Evolutionary conservation across 306 rosid species (phyloP), one percentile per base, ranked within the genome.

Genomic region (Heteromeles arbutifolia): DNA sequence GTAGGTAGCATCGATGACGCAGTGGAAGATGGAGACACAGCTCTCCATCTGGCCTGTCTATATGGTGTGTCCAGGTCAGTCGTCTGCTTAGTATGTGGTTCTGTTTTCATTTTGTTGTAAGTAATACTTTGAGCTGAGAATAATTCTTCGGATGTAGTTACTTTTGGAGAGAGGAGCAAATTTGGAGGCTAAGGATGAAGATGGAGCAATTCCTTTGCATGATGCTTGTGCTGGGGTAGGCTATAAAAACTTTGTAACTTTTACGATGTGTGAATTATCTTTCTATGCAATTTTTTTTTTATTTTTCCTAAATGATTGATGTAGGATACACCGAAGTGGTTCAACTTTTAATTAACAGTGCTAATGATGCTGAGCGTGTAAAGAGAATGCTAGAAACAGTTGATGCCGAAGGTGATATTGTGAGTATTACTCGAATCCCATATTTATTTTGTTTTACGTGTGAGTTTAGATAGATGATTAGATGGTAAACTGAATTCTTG

Each of bases 221-320:
- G 97, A 95, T 89, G 97, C 97, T 75, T 92, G 97, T 69, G 98
- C 97, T 14, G 97, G 98, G 97, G 98, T 95, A 74, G 72, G 70
- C 63, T 69, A 31, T 66, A 54, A 56, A 53, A 59, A 18, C 19
- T 62, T 54, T 39, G 19, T 28, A 11, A 44, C 29, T 15, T 8
- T 32, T 11, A 11, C 8, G 12, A 28, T 53, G 28, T 54, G 5
- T 59, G 19, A 58, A 64, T n/a, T 44, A 3, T 4, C 6, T 13
- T 74, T 69, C 64, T 14, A 22, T 32, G 10, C 9, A 1, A 69
- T 39, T 72, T 18, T 72, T 28, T 59, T n/a, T 39, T 21, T 48
- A n/a, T n/a, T 6, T 31, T 54, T 32, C 31, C 37, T 39, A 44
- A 48, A 43, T 22, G 71, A 71, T 12, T 45, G 37, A 57, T 77